phyloP scores from a whole-genome alignment of 1,284 basidiomycete species.

The Pseudozyma tsukubaensis region DNA sequence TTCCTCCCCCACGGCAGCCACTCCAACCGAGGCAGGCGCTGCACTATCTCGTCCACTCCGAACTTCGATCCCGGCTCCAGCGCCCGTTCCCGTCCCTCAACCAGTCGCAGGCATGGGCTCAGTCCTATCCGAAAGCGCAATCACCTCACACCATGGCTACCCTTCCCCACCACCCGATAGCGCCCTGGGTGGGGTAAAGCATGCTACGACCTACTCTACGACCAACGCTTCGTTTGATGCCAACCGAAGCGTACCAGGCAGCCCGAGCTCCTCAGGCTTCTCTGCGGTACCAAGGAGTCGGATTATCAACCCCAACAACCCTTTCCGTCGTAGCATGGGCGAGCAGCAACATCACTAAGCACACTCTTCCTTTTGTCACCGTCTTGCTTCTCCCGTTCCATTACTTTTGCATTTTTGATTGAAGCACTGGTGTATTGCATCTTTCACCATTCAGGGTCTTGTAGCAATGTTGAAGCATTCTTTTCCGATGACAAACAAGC shows the following conservation, averaged over 20 bases:
- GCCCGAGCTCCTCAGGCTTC: slow-evolving; percentile 31
- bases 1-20: slow-evolving; percentile 9
- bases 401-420: background rate
- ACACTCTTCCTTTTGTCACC: background rate
- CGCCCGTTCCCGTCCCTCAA: slow-evolving; percentile 40
- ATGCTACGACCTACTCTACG: slow-evolving; percentile 25
- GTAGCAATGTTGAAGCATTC: no score
- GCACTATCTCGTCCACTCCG: slow-evolving; percentile 7
- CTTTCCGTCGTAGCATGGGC: slow-evolving; percentile 51
- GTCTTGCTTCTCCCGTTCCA: background rate
- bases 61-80: slow-evolving; percentile 20
- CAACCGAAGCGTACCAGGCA: slow-evolving; percentile 13
- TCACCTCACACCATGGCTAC: slow-evolving; percentile 35
- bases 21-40: background rate
- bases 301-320: slow-evolving; percentile 56
- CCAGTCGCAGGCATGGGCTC: slow-evolving; percentile 37
- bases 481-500: no score
- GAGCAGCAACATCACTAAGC: slow-evolving; percentile 31
- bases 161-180: slow-evolving; percentile 41
- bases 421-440: no score
- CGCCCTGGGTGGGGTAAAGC: slow-evolving; percentile 10
- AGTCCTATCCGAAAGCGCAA: slow-evolving; percentile 22
- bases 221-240: slow-evolving; percentile 21
- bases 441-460: no score
- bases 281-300: slow-evolving; percentile 23